Percentiles rank a stretch among this genome's conserved stretches.
Evolutionary conservation across 2,329 filamentous ascomycete genomes (phyloP).

Genomic region (Neofusicoccum parvum): DNA sequence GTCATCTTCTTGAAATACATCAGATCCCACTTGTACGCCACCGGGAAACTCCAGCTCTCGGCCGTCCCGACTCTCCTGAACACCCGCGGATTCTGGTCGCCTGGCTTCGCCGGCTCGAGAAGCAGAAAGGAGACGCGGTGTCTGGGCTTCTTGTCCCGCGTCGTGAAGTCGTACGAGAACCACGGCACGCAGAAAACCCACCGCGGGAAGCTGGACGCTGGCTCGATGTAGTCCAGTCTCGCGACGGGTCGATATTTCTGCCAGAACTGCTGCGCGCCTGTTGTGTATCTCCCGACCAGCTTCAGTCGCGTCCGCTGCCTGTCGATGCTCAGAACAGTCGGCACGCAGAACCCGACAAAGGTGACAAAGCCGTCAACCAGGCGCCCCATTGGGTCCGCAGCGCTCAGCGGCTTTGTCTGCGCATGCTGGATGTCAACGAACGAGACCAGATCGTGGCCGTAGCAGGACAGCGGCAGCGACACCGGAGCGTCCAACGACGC

Average conservation of each 20-base stretch:
- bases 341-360: not conserved
- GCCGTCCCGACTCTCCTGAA: not conserved
- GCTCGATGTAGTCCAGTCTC: not conserved
- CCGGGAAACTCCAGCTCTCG: slow-evolving; percentile 1
- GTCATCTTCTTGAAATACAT: not conserved
- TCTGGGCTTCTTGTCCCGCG: not conserved
- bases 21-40: slow-evolving; percentile 9
- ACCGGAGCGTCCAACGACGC: not conserved
- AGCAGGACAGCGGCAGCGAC: not conserved
- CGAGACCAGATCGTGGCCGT: not conserved
- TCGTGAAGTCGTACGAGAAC: slow-evolving; percentile 8
- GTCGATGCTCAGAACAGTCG: not conserved
- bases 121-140: not conserved
- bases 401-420: not conserved
- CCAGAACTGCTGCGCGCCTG: not conserved
- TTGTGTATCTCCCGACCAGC: not conserved
- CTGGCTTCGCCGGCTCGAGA: not conserved
- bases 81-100: not conserved
- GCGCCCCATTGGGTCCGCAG: not conserved
- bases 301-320: not conserved
- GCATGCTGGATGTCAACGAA: not conserved
- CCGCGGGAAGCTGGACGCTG: not conserved
- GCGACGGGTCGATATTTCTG: not conserved
- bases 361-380: not conserved
- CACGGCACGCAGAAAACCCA: not conserved